phyloP scores from a whole-genome alignment of 176 grass and related monocot species.

The Carex cristatella region DNA sequence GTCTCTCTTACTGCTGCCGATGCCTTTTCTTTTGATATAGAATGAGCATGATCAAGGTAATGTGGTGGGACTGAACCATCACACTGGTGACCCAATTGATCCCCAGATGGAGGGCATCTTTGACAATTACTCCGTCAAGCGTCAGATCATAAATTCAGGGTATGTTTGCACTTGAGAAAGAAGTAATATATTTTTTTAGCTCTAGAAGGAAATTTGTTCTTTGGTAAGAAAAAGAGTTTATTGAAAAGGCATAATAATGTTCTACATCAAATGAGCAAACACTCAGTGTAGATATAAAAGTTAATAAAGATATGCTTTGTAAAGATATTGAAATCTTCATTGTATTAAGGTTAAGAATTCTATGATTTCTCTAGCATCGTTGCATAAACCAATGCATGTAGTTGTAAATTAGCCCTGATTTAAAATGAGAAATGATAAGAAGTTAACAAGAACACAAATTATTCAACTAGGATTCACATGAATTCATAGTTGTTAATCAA shows the following conservation, averaged over 20 bases:
- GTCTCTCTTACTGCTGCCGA: not conserved
- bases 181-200: not conserved
- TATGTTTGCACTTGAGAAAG: slow-evolving; percentile 20
- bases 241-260: not conserved
- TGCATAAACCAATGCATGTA: not conserved
- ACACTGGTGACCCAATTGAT: slow-evolving; percentile 76
- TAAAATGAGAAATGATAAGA: not conserved
- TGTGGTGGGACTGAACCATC: slow-evolving; percentile 71
- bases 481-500: not conserved
- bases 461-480: not conserved
- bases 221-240: not conserved
- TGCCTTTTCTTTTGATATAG: slow-evolving; percentile 30
- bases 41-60: slow-evolving; percentile 85
- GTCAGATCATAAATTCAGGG: slow-evolving; percentile 89
- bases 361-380: not conserved
- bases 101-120: slow-evolving; percentile 97
- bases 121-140: slow-evolving; percentile 84
- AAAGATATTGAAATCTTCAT: not conserved
- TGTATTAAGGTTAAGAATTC: not conserved
- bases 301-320: not conserved
- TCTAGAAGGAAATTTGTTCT: not conserved
- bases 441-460: not conserved
- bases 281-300: not conserved
- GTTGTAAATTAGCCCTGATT: not conserved
- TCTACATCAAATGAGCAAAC: not conserved